phyloP scores from a whole-genome alignment of 345 rosid species.

The Sonneratia caseolaris region DNA sequence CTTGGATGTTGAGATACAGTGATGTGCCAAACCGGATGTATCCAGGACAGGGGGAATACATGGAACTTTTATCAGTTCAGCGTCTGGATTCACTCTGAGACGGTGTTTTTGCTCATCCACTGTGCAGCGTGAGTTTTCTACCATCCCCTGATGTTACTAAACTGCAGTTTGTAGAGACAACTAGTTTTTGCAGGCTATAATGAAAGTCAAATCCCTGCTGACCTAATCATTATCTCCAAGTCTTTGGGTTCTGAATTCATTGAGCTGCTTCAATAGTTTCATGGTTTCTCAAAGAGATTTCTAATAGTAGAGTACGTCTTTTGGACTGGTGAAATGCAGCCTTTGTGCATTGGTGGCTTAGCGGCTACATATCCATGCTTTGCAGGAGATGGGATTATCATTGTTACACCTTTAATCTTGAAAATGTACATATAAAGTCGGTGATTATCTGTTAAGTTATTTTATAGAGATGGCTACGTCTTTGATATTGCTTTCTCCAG shows the following conservation, averaged over 20 bases:
- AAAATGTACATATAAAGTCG: too few species aligned
- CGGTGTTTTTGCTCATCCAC: neutral
- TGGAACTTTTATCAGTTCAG: neutral
- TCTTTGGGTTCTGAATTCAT: neutral
- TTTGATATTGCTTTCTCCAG: neutral
- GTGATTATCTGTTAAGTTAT: too few species aligned
- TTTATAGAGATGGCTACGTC: too few species aligned
- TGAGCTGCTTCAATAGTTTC: neutral
- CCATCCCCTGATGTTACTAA: too few species aligned
- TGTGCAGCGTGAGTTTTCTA: neutral
- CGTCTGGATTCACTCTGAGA: neutral
- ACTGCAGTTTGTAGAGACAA: too few species aligned
- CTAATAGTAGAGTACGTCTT: neutral
- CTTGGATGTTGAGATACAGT: conserved; percentile 42
- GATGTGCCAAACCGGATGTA: neutral
- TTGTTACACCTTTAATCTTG: too few species aligned
- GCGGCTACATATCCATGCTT: too few species aligned
- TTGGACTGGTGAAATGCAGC: neutral
- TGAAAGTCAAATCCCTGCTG: neutral
- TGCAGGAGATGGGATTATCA: too few species aligned
- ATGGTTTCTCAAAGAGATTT: neutral
- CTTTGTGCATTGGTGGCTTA: too few species aligned
- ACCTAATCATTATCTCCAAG: neutral
- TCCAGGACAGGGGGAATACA: neutral
- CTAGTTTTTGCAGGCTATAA: neutral